Evolutionary conservation across 1,284 basidiomycete species (phyloP).

Genomic region (Porogramme epimiltina): DNA sequence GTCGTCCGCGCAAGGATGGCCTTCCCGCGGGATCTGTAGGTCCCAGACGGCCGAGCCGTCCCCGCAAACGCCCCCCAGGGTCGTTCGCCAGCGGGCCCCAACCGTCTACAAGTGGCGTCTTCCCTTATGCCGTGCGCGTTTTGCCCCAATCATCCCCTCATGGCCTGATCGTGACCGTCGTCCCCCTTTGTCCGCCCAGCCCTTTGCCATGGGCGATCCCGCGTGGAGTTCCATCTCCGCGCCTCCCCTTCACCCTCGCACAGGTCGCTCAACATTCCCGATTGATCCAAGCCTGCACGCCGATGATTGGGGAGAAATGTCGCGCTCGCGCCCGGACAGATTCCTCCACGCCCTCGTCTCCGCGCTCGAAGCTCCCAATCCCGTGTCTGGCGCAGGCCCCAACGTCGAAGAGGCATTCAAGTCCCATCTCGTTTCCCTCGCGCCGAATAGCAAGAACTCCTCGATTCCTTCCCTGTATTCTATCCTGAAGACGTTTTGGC

Average conservation of each 20-base stretch:
- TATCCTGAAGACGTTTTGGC: conserved; percentile 76
- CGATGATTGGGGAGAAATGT: conserved; percentile 64
- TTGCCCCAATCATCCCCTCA: background rate
- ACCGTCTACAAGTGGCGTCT: conserved; percentile 18
- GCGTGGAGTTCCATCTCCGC: conserved; percentile 32
- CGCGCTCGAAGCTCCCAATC: conserved; percentile 58
- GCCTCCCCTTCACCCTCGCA: conserved; percentile 33
- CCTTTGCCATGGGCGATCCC: conserved; percentile 16
- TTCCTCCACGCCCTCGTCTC: conserved; percentile 58
- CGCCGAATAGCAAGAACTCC: conserved; percentile 40
- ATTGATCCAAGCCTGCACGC: conserved; percentile 55
- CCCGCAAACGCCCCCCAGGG: conserved; percentile 43
- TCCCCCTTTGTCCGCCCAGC: background rate
- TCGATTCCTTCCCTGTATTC: conserved; percentile 68
- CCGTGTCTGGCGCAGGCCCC: conserved; percentile 54
- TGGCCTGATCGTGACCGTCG: background rate
- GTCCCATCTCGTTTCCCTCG: conserved; percentile 64
- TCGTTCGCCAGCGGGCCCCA: conserved; percentile 31
- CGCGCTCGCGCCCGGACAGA: conserved; percentile 50
- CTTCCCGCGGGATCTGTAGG: conserved; percentile 55
- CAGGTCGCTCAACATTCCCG: conserved; percentile 32
- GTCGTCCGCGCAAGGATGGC: conserved; percentile 58
- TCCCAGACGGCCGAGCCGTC: conserved; percentile 35
- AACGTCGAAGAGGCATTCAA: conserved; percentile 73
- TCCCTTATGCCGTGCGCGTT: conserved; percentile 25